Evolutionary conservation across 2,329 filamentous ascomycete species (phyloP), one percentile per base, ranked within the genome.

Genomic region (Monosporascus sp.): DNA sequence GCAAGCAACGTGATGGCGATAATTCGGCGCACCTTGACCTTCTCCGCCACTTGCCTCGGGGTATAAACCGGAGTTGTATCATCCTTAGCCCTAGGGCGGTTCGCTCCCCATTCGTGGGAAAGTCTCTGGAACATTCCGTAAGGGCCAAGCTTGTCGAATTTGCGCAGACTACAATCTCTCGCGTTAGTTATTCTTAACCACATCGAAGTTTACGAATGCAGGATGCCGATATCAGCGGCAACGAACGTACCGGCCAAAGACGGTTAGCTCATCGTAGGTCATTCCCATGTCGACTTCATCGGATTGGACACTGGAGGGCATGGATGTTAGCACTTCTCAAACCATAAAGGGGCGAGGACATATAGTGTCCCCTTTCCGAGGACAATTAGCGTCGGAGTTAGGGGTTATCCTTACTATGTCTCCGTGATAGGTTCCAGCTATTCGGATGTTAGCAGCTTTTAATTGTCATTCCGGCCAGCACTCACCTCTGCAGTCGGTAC

Each of bases 381-480:
- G 26, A 5, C 5, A 26, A 18, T 18, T 7, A 7, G 24, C 9
- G 22, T 5, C 26, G 2, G 22, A 17, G 20, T 14, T 7, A 15
- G 43, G 14, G 38, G 18, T 15, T 37, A 15, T 14, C 78, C 76
- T 60, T 28, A 46, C 43, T 88, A 87, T 17, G 74, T 75, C 1
- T 78, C 75, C 0, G 85, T 86, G 47, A 88, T 81, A 7, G 87
- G 87, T 60, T 87, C 81, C 6, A 82, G 73, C 64, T 46, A 28
- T 3, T 28, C 14, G 6, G 5, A 22, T 26, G 15, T 46, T 46
- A 46, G 22, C 22, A 46, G 26, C 17, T 28, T 17, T 28, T 26
- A 5, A n/a, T 28, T 31, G 20, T 46, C 22, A 28, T 17, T 22
- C 3, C 8, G 14, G 17, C 14, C 8, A 28, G 26, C 20, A 28